A percentile compares a stretch with the other conserved stretches of the same genome.
Evolutionary conservation across 106 monocot genomes (phyloP).

Genomic region (Dendrobium chrysotoxum): DNA sequence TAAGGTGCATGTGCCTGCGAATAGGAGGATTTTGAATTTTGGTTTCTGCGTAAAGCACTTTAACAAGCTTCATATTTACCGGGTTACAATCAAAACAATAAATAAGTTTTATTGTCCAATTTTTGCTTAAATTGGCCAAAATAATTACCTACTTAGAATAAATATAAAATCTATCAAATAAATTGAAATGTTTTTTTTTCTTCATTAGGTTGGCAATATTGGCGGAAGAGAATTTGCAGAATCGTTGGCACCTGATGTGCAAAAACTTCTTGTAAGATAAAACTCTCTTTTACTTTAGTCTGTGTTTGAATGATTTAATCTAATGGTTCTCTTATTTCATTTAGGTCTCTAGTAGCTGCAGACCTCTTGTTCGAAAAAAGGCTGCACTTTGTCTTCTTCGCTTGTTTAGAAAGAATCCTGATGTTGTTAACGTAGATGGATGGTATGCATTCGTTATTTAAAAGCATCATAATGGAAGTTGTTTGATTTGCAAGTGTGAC

Average conservation of each 20-base stretch:
- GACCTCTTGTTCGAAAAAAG: conserved; percentile 96
- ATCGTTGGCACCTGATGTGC: conserved; percentile 95
- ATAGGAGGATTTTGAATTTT: not conserved
- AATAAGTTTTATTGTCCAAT: not conserved
- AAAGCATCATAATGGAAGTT: not conserved
- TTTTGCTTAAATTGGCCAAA: not conserved
- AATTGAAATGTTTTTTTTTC: not conserved
- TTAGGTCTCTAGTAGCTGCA: conserved; percentile 92
- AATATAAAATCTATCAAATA: not conserved
- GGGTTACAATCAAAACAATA: not conserved
- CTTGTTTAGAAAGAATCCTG: conserved; percentile 89
- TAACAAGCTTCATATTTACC: not conserved
- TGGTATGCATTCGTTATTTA: conserved; percentile 41
- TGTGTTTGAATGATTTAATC: conserved; percentile 8
- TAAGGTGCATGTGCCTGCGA: not conserved
- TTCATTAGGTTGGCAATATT: conserved; percentile 84
- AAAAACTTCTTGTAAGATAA: conserved; percentile 81
- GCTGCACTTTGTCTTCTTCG: conserved; percentile 98
- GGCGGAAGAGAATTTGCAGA: conserved; percentile 95
- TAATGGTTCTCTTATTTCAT: conserved; percentile 2
- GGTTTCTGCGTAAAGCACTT: not conserved
- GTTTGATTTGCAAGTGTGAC: not conserved
- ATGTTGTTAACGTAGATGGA: conserved; percentile 95
- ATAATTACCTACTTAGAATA: not conserved
- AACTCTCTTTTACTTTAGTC: not conserved